These are phyloP conservation scores for Mycena maculata DNA, from an alignment of 768 basidiomycete genomes.

Conservation along the genomic window DNA sequence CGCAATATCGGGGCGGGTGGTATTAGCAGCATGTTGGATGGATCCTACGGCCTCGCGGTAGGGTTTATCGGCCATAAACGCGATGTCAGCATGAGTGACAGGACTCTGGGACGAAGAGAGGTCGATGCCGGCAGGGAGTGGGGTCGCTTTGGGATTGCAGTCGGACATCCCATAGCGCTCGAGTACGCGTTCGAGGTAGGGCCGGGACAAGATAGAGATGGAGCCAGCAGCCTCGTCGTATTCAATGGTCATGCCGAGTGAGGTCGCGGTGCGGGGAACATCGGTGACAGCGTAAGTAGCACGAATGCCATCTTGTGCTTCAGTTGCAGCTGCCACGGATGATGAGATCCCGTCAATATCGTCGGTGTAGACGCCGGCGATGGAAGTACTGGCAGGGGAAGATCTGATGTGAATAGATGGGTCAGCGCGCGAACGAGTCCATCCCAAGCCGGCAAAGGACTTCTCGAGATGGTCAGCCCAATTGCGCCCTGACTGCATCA, in stretches of 20 bases:
- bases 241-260: constrained; percentile 19
- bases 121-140: constrained; percentile 34
- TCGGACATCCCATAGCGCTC: constrained; percentile 14
- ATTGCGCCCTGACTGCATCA: constrained; percentile 2
- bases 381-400: neutral
- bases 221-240: no score
- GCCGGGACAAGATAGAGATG: no score
- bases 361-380: neutral
- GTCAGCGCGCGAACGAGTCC: neutral
- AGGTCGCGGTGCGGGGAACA: constrained; percentile 36
- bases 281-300: constrained; percentile 35
- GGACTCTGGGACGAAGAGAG: constrained; percentile 23
- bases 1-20: constrained; percentile 42
- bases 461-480: no score
- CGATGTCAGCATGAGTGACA: constrained; percentile 8
- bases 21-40: constrained; percentile 37
- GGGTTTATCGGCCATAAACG: constrained; percentile 41
- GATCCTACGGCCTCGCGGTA: constrained; percentile 39
- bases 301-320: constrained; percentile 15
- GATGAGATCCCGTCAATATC: constrained; percentile 4
- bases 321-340: constrained; percentile 7
- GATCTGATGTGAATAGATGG: no score
- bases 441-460: neutral
- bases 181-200: constrained; percentile 9
- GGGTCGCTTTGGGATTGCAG: constrained; percentile 39